These are phyloP conservation scores for Hyaloperonospora brassicae DNA, from an alignment of 352 stramenopile species.

Conservation along the genomic window DNA sequence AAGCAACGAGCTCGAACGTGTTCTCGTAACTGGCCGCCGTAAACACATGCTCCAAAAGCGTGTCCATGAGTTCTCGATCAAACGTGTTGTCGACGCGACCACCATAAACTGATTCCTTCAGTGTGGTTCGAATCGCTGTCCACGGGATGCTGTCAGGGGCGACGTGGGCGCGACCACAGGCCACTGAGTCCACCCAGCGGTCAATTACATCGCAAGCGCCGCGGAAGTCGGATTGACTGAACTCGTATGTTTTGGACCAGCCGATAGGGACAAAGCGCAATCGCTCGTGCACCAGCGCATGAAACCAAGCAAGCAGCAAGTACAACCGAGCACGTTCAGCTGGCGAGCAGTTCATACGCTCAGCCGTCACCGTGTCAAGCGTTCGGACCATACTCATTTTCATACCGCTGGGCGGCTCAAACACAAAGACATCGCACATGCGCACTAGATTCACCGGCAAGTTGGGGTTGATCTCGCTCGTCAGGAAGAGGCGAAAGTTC, in stretches of 20 bases:
- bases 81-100: conserved; percentile 95
- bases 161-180: conserved; percentile 76
- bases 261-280: conserved; percentile 96
- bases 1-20: conserved; percentile 57
- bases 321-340: conserved; percentile 90
- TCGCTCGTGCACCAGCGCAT: conserved; percentile 97
- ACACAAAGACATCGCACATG: conserved; percentile 95
- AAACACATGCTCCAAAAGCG: conserved; percentile 91
- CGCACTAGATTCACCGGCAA: conserved; percentile 95
- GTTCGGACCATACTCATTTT: conserved; percentile 95
- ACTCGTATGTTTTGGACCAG: conserved; percentile 99
- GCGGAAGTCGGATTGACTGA: conserved; percentile 96
- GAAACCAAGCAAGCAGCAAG: conserved; percentile 96
- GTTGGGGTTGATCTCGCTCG: conserved; percentile 95
- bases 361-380: conserved; percentile 87
- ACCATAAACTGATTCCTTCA: conserved; percentile 97
- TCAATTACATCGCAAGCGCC: conserved; percentile 98
- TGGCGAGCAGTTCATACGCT: conserved; percentile 87
- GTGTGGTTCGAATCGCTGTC: conserved; percentile 93
- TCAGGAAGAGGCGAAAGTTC: conserved; percentile 93
- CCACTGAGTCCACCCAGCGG: conserved; percentile 89
- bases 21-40: conserved; percentile 91
- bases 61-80: conserved; percentile 94
- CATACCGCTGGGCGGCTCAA: conserved; percentile 96
- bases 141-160: conserved; percentile 97